A percentile compares a stretch with the other conserved stretches of the same genome.
These are phyloP conservation scores for Trametes villosa DNA, from an alignment of 768 basidiomycete genomes.

Conservation along the genomic window DNA sequence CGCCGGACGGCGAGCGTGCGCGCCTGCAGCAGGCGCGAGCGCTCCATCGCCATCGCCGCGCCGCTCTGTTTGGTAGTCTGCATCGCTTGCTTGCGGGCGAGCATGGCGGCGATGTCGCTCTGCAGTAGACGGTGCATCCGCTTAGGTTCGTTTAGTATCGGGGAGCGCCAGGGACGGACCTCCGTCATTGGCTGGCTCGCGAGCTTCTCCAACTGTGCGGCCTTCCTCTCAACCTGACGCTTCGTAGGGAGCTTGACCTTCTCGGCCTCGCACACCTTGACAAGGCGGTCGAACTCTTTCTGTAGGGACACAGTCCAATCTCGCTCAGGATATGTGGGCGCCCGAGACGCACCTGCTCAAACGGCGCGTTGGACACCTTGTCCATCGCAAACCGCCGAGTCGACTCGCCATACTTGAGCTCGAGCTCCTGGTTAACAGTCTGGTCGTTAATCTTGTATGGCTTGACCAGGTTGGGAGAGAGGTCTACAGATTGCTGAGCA, in stretches of 20 bases:
- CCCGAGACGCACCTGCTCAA: constrained; percentile 56
- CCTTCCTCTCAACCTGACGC: constrained; percentile 67
- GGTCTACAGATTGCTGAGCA: constrained; percentile 42
- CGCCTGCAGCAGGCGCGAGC: constrained; percentile 68
- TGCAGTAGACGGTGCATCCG: constrained; percentile 43
- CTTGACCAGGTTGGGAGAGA: constrained; percentile 57
- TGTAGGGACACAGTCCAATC: constrained; percentile 35
- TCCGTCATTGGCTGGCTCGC: constrained; percentile 74
- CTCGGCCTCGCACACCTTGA: constrained; percentile 48
- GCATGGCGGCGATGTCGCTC: constrained; percentile 84
- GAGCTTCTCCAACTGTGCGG: constrained; percentile 61
- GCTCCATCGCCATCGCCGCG: constrained; percentile 52
- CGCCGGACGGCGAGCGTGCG: constrained; percentile 77
- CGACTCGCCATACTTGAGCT: constrained; percentile 79
- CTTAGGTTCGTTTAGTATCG: too few relatives aligned
- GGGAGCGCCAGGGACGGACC: too few relatives aligned
- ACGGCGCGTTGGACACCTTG: constrained; percentile 77
- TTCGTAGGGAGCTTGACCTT: constrained; percentile 70
- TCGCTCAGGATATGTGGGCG: neutral
- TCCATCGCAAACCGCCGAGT: constrained; percentile 73
- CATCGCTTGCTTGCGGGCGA: constrained; percentile 61
- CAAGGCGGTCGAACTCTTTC: constrained; percentile 76
- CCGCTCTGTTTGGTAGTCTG: constrained; percentile 38
- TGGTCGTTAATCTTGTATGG: constrained; percentile 75
- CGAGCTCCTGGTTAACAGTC: constrained; percentile 65